phyloP scores from a whole-genome alignment of 2,329 filamentous ascomycete genomes.

The Beauveria australis region DNA sequence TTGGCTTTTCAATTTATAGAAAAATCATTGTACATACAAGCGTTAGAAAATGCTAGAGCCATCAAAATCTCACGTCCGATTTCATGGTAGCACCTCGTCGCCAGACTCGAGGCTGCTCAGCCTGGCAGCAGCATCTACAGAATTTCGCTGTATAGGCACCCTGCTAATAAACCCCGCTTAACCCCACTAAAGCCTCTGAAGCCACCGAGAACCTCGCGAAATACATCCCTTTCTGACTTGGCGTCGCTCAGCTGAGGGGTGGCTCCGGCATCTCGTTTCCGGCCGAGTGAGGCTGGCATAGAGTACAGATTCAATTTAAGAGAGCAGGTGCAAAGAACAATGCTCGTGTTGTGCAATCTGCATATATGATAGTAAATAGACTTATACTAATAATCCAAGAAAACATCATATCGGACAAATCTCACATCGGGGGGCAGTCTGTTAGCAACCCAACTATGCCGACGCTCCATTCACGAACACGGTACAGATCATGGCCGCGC shows the following conservation, averaged over 20 bases:
- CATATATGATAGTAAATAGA: background rate
- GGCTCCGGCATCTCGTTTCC: background rate
- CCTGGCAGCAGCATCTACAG: background rate
- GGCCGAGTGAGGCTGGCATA: background rate
- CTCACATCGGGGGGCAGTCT: background rate
- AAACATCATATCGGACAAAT: background rate
- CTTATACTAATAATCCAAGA: background rate
- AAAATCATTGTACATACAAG: too few relatives aligned
- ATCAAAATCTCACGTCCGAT: background rate
- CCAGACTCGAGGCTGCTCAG: background rate
- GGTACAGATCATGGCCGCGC: background rate
- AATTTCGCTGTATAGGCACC: too few relatives aligned
- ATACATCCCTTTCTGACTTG: background rate
- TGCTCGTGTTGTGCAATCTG: too few relatives aligned
- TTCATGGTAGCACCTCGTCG: background rate
- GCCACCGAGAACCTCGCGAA: background rate
- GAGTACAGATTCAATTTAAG: too few relatives aligned
- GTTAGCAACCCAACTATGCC: background rate
- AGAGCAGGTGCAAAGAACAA: too few relatives aligned
- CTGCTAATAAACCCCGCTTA: too few relatives aligned
- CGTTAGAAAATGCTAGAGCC: background rate
- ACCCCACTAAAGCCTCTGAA: background rate
- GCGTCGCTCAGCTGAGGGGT: background rate
- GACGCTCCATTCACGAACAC: too few relatives aligned
- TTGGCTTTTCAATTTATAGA: too few relatives aligned